Evolutionary conservation across 129 eudicot species (phyloP).

Genomic region (Arctium lappa): DNA sequence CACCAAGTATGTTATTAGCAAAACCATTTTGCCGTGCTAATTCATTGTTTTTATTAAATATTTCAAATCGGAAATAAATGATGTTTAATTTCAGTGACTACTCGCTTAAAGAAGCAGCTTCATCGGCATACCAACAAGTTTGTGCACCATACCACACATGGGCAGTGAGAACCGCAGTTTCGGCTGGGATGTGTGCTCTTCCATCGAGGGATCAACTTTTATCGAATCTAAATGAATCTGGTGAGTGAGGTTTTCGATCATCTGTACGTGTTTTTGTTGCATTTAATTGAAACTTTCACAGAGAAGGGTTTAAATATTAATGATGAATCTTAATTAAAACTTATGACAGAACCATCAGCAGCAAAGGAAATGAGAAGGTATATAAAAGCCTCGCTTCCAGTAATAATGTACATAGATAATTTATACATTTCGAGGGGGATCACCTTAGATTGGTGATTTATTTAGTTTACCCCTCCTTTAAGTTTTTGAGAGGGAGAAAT

Average conservation of each 20-base stretch:
- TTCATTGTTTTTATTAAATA: background rate
- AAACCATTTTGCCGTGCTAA: background rate
- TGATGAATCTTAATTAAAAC: background rate
- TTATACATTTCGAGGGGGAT: conserved; percentile 50
- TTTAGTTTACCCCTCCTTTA: background rate
- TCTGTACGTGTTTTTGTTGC: no score
- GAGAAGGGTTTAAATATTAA: background rate
- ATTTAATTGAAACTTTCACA: no score
- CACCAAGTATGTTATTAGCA: conserved; percentile 45
- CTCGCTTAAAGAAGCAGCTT: conserved; percentile 63
- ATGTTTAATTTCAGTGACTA: conserved; percentile 28
- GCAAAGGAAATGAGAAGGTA: conserved; percentile 60
- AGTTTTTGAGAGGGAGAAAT: conserved; percentile 4
- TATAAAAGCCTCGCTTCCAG: conserved; percentile 50
- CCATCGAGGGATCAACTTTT: conserved; percentile 75
- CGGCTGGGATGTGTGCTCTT: conserved; percentile 79
- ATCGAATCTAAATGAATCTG: conserved; percentile 56
- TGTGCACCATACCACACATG: conserved; percentile 82
- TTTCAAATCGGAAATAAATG: background rate
- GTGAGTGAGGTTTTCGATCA: conserved; percentile 17
- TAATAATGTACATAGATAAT: conserved; percentile 55
- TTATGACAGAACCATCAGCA: conserved; percentile 54
- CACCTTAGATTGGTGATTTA: conserved; percentile 59
- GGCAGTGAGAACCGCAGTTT: conserved; percentile 80
- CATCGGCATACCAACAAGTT: conserved; percentile 56